These are phyloP conservation scores for Arthroderma sp. DNA, from an alignment of 2,329 filamentous ascomycete species.

Conservation along the genomic window DNA sequence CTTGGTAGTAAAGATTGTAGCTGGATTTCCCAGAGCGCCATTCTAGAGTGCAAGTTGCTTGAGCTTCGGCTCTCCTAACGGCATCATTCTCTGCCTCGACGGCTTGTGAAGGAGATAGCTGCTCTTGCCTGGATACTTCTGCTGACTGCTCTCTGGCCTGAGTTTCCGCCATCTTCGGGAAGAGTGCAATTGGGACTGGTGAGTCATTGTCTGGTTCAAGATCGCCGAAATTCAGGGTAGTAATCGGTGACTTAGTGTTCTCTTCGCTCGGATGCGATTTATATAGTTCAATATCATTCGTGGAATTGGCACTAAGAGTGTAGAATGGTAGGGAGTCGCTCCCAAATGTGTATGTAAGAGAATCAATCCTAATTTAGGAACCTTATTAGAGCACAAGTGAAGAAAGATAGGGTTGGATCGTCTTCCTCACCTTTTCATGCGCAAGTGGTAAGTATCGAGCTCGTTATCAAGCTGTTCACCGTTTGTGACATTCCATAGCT, in stretches of 20 bases:
- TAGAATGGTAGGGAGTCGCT: constrained; percentile 32
- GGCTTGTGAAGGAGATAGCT: constrained; percentile 27
- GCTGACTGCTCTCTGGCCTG: constrained; percentile 35
- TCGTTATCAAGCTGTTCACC: constrained; percentile 25
- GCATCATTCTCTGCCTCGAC: constrained; percentile 32
- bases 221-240: constrained; percentile 25
- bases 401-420: background rate
- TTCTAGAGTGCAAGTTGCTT: constrained; percentile 34
- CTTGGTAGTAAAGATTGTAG: constrained; percentile 36
- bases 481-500: constrained; percentile 35
- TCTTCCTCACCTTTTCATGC: constrained; percentile 26
- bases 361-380: constrained; percentile 22
- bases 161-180: constrained; percentile 37
- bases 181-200: constrained; percentile 23
- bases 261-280: constrained; percentile 29
- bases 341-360: constrained; percentile 32
- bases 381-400: background rate
- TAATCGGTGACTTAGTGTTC: constrained; percentile 30
- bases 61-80: constrained; percentile 29
- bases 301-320: constrained; percentile 29
- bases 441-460: constrained; percentile 26
- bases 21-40: constrained; percentile 29
- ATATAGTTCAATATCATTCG: constrained; percentile 29
- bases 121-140: constrained; percentile 27
- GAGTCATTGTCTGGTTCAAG: constrained; percentile 27